Evolutionary conservation across 2,329 filamentous ascomycete species (phyloP).

Genomic region (Ilyonectria mors-panacis): DNA sequence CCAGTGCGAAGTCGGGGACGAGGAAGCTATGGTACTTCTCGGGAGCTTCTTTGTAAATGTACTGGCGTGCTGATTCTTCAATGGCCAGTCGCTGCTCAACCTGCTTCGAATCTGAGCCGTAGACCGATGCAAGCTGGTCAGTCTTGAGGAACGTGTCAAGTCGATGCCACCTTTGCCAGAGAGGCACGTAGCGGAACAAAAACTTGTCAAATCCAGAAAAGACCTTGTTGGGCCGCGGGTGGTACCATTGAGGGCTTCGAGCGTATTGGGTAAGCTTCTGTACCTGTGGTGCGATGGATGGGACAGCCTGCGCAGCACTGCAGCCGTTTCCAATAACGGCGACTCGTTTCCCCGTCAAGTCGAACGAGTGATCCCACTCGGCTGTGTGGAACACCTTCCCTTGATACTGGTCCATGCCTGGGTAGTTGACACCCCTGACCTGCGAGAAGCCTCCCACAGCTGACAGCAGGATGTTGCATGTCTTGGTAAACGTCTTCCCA

Average conservation of each 20-base stretch:
- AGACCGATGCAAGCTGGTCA: slow-evolving; percentile 37
- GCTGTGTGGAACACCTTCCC: slow-evolving; percentile 53
- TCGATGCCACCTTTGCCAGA: slow-evolving; percentile 35
- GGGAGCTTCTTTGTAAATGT: slow-evolving; percentile 41
- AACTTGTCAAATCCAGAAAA: slow-evolving; percentile 37
- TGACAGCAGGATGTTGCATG: not conserved
- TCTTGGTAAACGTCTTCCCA: not conserved
- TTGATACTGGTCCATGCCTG: slow-evolving; percentile 49
- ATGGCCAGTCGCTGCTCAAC: slow-evolving; percentile 21
- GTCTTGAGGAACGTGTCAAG: slow-evolving; percentile 40
- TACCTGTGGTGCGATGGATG: slow-evolving; percentile 47
- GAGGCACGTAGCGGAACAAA: slow-evolving; percentile 41
- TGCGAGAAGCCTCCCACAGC: slow-evolving; percentile 10
- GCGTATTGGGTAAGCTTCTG: slow-evolving; percentile 46
- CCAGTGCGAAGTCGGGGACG: slow-evolving; percentile 47
- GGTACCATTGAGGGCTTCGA: slow-evolving; percentile 43
- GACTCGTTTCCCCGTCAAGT: slow-evolving; percentile 47
- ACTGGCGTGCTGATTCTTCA: slow-evolving; percentile 28
- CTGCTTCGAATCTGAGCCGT: slow-evolving; percentile 21
- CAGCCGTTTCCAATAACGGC: slow-evolving; percentile 55
- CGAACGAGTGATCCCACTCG: slow-evolving; percentile 47
- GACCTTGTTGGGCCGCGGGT: slow-evolving; percentile 37
- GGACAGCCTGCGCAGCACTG: slow-evolving; percentile 53
- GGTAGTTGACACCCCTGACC: slow-evolving; percentile 39
- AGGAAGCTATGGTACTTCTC: slow-evolving; percentile 45